A percentile compares a stretch with the other conserved stretches of the same genome.
phyloP scores from a whole-genome alignment of 768 basidiomycete species.

The Trametes cubensis region DNA sequence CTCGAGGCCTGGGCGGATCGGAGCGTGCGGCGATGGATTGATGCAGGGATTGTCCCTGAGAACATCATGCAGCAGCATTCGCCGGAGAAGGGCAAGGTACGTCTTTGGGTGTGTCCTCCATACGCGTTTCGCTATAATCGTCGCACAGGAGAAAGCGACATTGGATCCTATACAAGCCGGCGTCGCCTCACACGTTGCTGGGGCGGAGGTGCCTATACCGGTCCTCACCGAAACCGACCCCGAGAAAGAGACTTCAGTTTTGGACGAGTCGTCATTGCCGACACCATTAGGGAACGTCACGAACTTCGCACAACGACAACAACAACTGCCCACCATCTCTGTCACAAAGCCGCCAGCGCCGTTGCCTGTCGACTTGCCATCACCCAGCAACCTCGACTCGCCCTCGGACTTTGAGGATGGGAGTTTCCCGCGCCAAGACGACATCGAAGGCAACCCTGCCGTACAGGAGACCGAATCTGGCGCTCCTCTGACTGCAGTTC shows the following conservation, averaged over 20 bases:
- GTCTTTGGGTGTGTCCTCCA: constrained; percentile 20
- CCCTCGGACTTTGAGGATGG: constrained; percentile 34
- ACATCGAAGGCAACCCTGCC: constrained; percentile 26
- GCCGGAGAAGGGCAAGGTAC: constrained; percentile 54
- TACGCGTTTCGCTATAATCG: constrained; percentile 33
- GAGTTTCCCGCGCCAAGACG: constrained; percentile 38
- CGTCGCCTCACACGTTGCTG: constrained; percentile 37
- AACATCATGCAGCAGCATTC: constrained; percentile 33
- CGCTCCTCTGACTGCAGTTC: constrained; percentile 14
- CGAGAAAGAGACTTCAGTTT: constrained; percentile 21
- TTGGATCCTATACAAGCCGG: constrained; percentile 19
- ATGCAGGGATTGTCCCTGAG: constrained; percentile 68
- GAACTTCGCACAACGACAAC: constrained; percentile 27
- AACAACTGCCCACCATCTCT: constrained; percentile 55
- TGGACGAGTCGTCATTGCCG: constrained; percentile 19
- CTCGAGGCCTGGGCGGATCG: constrained; percentile 93
- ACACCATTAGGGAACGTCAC: constrained; percentile 33
- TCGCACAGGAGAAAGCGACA: constrained; percentile 41
- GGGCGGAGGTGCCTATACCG: constrained; percentile 65
- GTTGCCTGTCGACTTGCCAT: constrained; percentile 69
- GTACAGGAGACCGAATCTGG: not conserved
- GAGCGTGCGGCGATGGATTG: constrained; percentile 85
- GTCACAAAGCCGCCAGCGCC: constrained; percentile 75
- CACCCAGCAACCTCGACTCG: constrained; percentile 46
- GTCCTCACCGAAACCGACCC: constrained; percentile 45